Evolutionary conservation across 257 asterid genomes (phyloP).

Genomic region (Jacaranda mimosifolia): DNA sequence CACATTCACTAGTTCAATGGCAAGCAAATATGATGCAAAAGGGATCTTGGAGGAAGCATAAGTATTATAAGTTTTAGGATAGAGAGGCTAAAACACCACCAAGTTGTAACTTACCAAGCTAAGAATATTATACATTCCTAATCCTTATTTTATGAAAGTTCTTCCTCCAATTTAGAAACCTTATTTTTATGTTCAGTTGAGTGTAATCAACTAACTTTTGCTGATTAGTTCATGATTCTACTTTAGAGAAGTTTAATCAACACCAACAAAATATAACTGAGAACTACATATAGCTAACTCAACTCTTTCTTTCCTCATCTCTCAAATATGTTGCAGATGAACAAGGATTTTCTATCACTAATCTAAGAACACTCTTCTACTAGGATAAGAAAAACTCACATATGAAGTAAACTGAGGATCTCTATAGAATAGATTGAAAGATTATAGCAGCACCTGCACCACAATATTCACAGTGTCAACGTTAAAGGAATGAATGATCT

Average conservation of each 20-base stretch:
- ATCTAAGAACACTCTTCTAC: conserved; percentile 35
- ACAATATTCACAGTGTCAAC: conserved; percentile 50
- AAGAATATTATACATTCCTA: neutral
- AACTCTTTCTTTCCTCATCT: conserved; percentile 19
- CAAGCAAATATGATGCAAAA: neutral
- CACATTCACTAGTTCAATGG: neutral
- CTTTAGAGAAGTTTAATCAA: neutral
- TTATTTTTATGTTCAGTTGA: neutral
- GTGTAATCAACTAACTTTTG: neutral
- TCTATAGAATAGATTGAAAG: conserved; percentile 52
- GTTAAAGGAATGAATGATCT: conserved; percentile 31
- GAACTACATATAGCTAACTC: conserved; percentile 24
- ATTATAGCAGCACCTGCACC: conserved; percentile 67
- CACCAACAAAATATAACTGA: conserved; percentile 24
- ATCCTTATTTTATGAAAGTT: neutral
- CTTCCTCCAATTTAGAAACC: neutral
- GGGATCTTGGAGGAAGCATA: neutral
- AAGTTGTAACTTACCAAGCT: conserved; percentile 6
- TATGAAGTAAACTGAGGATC: conserved; percentile 57
- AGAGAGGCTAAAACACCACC: neutral
- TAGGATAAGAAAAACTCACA: conserved; percentile 67
- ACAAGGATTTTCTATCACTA: conserved; percentile 21
- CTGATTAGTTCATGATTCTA: neutral
- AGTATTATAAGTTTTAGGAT: neutral
- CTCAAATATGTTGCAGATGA: conserved; percentile 23